Conservation (phyloP, 1,139 yeast species). For the Kodamaea plutei region DNA sequence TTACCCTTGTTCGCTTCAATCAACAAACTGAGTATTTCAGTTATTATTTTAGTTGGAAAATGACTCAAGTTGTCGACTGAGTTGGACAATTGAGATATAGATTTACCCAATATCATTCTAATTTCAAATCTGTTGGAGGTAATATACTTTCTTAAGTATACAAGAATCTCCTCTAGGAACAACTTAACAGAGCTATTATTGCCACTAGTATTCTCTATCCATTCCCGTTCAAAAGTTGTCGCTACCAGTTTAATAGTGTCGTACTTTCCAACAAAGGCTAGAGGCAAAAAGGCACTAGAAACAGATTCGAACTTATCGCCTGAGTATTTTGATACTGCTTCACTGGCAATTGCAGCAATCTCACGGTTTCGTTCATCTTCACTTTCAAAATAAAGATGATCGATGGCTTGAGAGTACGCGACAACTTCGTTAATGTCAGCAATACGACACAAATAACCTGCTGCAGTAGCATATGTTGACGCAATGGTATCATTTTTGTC, state of each 20-base stretch:
- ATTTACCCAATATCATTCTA: conserved; percentile 67
- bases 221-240: conserved; percentile 55
- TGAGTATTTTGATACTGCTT: conserved; percentile 66
- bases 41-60: conserved; percentile 22
- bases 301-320: conserved; percentile 64
- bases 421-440: conserved; percentile 52
- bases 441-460: conserved; percentile 74
- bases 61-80: conserved; percentile 31
- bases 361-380: conserved; percentile 46
- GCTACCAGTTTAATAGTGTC: conserved; percentile 51
- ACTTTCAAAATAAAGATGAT: conserved; percentile 58
- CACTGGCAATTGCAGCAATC: conserved; percentile 61
- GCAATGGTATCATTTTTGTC: conserved; percentile 74
- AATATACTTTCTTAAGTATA: conserved; percentile 46
- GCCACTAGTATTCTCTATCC: conserved; percentile 79
- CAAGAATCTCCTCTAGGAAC: conserved; percentile 68
- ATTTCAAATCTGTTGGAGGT: conserved; percentile 59
- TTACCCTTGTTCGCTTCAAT: conserved; percentile 69
- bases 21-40: conserved; percentile 49
- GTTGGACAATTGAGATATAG: conserved; percentile 61
- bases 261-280: conserved; percentile 74
- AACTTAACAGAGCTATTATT: conserved; percentile 67
- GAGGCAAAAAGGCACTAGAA: conserved; percentile 66
- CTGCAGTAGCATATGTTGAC: conserved; percentile 72
- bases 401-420: conserved; percentile 50